Percentiles rank a stretch among this genome's conserved stretches.
phyloP scores from a whole-genome alignment of 208 protist species.

The Crithidia fasciculata region DNA sequence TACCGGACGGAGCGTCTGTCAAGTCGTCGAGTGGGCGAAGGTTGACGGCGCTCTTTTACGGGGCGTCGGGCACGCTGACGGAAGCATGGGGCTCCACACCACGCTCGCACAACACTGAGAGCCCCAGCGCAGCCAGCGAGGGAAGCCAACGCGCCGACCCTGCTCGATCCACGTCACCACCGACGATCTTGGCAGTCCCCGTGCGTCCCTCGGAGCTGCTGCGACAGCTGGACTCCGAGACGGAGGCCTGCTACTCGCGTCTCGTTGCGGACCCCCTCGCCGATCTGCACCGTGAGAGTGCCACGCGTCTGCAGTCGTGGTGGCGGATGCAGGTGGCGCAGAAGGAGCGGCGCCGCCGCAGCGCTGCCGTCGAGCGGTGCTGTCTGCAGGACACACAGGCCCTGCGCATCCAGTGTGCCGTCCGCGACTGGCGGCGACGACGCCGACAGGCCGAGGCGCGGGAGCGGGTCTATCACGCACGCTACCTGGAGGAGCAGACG shows the following conservation, averaged over 20 bases:
- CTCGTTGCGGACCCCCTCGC: constrained; percentile 22
- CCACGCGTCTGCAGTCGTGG: constrained; percentile 26
- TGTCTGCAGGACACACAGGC: constrained; percentile 36
- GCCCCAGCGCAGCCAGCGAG: background rate
- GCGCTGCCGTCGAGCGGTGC: constrained; percentile 11
- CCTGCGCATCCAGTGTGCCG: constrained; percentile 36
- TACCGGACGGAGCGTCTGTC: no score
- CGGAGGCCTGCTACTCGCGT: constrained; percentile 35
- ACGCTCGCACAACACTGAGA: no score
- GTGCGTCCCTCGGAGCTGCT: constrained; percentile 32
- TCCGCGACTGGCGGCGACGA: constrained; percentile 41
- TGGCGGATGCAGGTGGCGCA: constrained; percentile 24
- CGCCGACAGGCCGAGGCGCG: constrained; percentile 24
- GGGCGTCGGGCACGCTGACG: background rate
- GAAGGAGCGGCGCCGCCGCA: constrained; percentile 6
- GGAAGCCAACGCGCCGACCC: background rate
- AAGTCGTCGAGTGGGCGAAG: no score
- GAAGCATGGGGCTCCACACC: no score
- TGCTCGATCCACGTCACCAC: background rate
- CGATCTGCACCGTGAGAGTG: constrained; percentile 15
- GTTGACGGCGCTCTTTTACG: constrained; percentile 25
- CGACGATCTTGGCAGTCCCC: constrained; percentile 5
- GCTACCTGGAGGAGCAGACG: constrained; percentile 22
- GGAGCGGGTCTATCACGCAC: constrained; percentile 29
- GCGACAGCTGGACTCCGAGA: constrained; percentile 27